Evolutionary conservation across 495 filamentous ascomycete genomes (phyloP), one percentile per base, ranked within the genome.

Genomic region (Penicillium lagena): DNA sequence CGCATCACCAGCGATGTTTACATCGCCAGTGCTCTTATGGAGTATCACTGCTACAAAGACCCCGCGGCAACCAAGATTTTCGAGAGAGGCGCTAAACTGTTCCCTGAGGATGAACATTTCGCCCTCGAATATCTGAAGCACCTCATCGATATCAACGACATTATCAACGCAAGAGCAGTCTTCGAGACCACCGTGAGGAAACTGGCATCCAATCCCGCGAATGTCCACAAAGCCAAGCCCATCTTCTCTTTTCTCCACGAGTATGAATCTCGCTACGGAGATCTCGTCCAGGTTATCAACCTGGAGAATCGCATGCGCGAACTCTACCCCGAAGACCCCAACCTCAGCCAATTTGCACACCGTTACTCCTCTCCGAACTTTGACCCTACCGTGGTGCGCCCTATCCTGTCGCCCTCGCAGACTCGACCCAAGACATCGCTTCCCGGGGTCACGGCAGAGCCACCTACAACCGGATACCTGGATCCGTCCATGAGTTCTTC

Each of bases 41-140:
- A 98, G 54, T 90, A 93, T 62, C 83, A 90, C 55, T 93, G 93
- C 51, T 98, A 98, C 63, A 90, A 95, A 54, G 93, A 97, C 46
- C 79, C 81, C 3, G 85, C 90, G 0, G 91, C 89, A 7, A 85
- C 84, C 29, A 95, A 88, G 64, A 96, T 98, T 43, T 97, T 96
- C 58, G 94, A 98, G 50, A 81, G 90, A 28, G 93, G 94, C 32
- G 80, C 90, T 37, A 91, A 86, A 53, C 72, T 98, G 2, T 97
- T 96, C 59, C 89, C 90, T 0, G 85, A 93, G 13, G 90, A 96
- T 54, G 91, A 94, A 57, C 72, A 80, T 40, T 97, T 96, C 65
- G 85, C 90, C 7, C 73, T 97, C 32, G 90, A 95, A 59, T 96
- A 97, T 56, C 68, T 97, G 56, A 96, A 96, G 67, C 90, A 96